Base-by-base conservation (phyloP, 768 basidiomycete species). In the Boletus pseudo-olivaceus region DNA sequence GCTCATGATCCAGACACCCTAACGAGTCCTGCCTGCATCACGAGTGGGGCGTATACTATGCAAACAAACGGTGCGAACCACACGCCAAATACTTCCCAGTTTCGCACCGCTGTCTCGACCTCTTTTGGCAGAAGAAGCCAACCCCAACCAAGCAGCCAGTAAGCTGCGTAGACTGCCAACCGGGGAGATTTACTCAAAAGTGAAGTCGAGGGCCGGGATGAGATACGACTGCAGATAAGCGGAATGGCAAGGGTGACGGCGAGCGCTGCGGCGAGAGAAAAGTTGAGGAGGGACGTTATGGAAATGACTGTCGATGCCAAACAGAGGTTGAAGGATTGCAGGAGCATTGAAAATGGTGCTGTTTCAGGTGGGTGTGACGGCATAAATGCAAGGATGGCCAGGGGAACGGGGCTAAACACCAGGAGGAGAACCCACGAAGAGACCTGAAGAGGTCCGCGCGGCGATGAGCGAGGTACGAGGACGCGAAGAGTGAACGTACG, bases 61-160 rank as follows among this genome's bases (percentile, higher is more conserved):
- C 88, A 92, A 35, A 88, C 73, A 58, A 93, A 86, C 2, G 91
- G 91, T 20, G 85, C 81, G 63, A 90, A 88, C 92, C 91, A 95
- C 27, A 85, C 84, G 1, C 84, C 82, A 10, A 93, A 68, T 26
- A 91, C 73, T 55, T 91, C 78, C 90, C 90, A 93, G 56, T 91
- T 77, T 83, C 83, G 84, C 11, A 92, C 59, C 15, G 82, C 81
- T 35, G 76, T 72, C 49, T 70, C 62, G 8, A 81, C 72, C 59
- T 83, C 78, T 29, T 73, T 68, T 7, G 70, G 72, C 1, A 72
- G 63, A 45, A 79, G 59, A n/a, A 87, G 62, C 83, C 86, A 87
- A 1, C 82, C 82, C 34, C 84, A 71, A 6, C 76, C 80, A 5
- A 87, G 74, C 4, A 75, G 41, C 12, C 70, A 64, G 60, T 85